These are phyloP conservation scores for Mrakia frigida DNA, from an alignment of 768 basidiomycete species.

Conservation along the genomic window DNA sequence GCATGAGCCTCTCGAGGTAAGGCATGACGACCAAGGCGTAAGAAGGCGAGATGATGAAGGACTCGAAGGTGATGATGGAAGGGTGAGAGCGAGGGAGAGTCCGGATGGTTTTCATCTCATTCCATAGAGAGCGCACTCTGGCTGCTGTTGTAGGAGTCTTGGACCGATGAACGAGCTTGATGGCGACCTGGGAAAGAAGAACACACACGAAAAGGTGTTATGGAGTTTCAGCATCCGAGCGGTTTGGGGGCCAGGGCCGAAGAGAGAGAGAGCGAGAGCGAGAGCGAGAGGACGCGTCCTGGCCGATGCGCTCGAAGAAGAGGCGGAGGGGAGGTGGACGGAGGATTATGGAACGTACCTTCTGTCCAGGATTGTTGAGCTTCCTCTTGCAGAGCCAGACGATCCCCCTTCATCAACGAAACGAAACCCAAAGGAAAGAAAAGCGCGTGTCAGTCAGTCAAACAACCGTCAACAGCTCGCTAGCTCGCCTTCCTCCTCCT, in stretches of 20 bases:
- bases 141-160: constrained; percentile 79
- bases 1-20: constrained; percentile 75
- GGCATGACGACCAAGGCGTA: constrained; percentile 76
- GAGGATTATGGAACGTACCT: neutral
- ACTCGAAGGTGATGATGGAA: constrained; percentile 85
- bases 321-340: neutral
- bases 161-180: constrained; percentile 84
- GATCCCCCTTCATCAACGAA: neutral
- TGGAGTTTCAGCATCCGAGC: no score
- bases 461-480: neutral
- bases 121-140: constrained; percentile 88
- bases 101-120: constrained; percentile 70
- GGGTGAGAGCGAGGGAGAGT: constrained; percentile 53
- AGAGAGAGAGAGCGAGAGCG: neutral
- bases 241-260: no score
- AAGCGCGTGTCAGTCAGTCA: neutral
- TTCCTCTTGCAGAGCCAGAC: constrained; percentile 29
- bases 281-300: neutral
- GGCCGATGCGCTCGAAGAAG: no score
- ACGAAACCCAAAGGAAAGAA: neutral
- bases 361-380: constrained; percentile 11
- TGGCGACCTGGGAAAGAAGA: constrained; percentile 55
- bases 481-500: neutral
- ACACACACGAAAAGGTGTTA: neutral
- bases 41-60: constrained; percentile 85